Evolutionary conservation across 805 yeast species (phyloP), one percentile per base, ranked within the genome.

Genomic region (Pichia membranifaciens): DNA sequence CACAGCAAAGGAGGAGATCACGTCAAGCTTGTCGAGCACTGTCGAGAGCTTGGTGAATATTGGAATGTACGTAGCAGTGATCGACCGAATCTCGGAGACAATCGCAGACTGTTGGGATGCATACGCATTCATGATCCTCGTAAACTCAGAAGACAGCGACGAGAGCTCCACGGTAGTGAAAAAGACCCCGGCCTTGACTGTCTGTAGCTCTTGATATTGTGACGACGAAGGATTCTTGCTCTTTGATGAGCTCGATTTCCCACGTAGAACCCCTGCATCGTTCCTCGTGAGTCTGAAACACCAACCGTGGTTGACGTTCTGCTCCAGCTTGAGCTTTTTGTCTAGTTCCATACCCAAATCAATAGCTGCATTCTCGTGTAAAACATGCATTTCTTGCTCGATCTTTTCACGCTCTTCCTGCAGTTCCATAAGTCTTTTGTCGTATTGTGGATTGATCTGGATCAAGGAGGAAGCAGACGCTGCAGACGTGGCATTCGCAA

Each of bases 161-260:
- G 77, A 72, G 55, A 93, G 70, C 51, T 74, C 74, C 38, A 70
- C 65, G 1, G 96, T 87, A 9, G 96, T 88, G 71, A 93, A 93
- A 63, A 75, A 88, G 4, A 91, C 91, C 48, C 99, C 99, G 2
- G 96, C 96, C 62, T 93, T 93, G 28, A 88, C 95, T 0, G 97
- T 91, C 44, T 89, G 86, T 38, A 91, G 70, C 63, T 93, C 97
- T 44, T 75, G 75, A 61, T 82, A 90, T 35, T 77, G 74, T 48
- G 71, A 72, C 42, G 71, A 68, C 10, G 33, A 23, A 3, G 47
- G n/a, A 28, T 38, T 43, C 35, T 48, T 48, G 16, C 41, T 36
- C 17, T 40, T 48, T 10, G 39, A 18, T 2, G 50, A 48, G 35
- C 44, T 34, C 17, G 45, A 40, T 34, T 52, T 52, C 12, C 76